Percentiles rank a stretch among this genome's conserved stretches.
phyloP scores from a whole-genome alignment of 1,139 yeast species.

The Zygosaccharomyces sapae region DNA sequence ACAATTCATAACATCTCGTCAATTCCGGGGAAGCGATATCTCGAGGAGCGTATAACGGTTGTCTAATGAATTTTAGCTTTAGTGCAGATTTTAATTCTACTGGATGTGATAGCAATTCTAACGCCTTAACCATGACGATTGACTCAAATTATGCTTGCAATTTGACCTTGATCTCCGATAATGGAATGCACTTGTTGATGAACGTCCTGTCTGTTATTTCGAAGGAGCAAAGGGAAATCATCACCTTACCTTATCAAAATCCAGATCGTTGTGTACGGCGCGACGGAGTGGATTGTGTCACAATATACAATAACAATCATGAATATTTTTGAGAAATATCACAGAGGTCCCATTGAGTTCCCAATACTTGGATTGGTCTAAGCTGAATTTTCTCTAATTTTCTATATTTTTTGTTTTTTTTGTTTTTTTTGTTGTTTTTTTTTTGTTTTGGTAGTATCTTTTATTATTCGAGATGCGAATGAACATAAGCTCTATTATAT shows the following conservation, averaged over 20 bases:
- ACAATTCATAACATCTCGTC: conserved; percentile 63
- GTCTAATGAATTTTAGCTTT: conserved; percentile 53
- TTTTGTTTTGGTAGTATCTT: neutral
- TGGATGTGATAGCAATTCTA: conserved; percentile 66
- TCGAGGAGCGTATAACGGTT: conserved; percentile 52
- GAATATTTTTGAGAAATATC: too few species aligned
- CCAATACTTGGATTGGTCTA: too few species aligned
- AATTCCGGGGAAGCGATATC: conserved; percentile 45
- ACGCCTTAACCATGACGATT: conserved; percentile 56
- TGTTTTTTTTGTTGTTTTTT: neutral
- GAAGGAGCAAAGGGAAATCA: neutral
- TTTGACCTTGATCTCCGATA: neutral
- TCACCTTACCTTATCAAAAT: neutral
- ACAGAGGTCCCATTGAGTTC: too few species aligned
- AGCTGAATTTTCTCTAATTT: too few species aligned
- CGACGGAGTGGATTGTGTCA: neutral
- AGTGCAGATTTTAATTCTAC: conserved; percentile 66
- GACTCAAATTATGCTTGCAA: neutral
- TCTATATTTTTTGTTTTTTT: too few species aligned
- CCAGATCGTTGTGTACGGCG: neutral
- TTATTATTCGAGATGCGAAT: too few species aligned
- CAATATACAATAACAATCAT: neutral
- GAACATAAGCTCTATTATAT: too few species aligned
- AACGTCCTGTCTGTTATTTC: neutral
- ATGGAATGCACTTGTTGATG: neutral